Base-by-base conservation (phyloP, 202 grass and related monocot species). In the Setaria italica region DNA sequence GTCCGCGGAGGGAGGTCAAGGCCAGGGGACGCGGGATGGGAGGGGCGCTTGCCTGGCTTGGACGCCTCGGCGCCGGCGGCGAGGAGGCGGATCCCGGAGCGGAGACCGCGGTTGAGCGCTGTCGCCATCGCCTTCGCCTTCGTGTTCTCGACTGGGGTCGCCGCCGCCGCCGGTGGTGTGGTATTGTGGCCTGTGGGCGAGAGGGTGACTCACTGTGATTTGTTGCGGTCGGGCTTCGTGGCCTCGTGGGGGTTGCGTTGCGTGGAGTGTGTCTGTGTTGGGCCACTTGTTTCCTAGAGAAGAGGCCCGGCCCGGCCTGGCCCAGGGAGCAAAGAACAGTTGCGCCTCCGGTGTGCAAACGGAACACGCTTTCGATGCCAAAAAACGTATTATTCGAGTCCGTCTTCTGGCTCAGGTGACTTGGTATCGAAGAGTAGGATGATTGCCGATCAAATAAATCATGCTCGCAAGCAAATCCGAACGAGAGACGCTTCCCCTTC, bases 1-100 rank as follows among this genome's bases (percentile, higher is more conserved):
- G 9, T 4, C 32, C 63, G 29, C 39, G 10, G 12, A 39, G 15
- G 10, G 53, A 48, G 32, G 72, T 82, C 15, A 82, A 62, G 30
- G 33, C 20, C 43, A 15, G 41, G 29, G 12, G 53, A 11, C 0
- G 4, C 2, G 12, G 21, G 3, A 62, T 12, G 1, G 17, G 25
- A 11, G 59, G 63, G 3, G 29, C 3, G 19, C 54, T 92, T 85
- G 77, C 92, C 92, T 90, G 90, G 72, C 76, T 81, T 94, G 67
- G 89, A 92, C 32, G 79, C 87, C 80, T 86, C 90, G 47, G 69
- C 87, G 75, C 82, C 78, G 72, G 68, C 48, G 55, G 87, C 81
- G 32, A 94, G 51, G 77, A 94, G 87, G 50, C 85, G 74, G 72
- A 94, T 82, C 76, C 87, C 89, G 71, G 77, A 87, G 34, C 85